Percentiles rank a stretch among this genome's conserved stretches.
Conservation (phyloP, 1,284 basidiomycete species). For the Athelia sp. region DNA sequence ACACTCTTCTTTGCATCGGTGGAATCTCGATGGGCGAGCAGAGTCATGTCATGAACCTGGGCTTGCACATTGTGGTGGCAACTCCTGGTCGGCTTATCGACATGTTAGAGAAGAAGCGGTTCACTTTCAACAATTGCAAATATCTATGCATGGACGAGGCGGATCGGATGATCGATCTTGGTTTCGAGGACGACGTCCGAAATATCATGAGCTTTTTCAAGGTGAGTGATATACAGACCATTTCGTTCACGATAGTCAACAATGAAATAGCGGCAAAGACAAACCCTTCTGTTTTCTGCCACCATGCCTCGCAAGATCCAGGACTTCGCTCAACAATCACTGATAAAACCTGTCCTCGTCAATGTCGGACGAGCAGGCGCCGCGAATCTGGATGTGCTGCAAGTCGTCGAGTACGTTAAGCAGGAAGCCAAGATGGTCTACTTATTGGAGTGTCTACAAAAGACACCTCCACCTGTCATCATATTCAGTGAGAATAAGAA, state of each 20-base stretch:
- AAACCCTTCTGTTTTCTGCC: slow-evolving; percentile 95
- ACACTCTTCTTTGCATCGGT: slow-evolving; percentile 91
- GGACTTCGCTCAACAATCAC: slow-evolving; percentile 94
- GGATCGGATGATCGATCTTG: slow-evolving; percentile 98
- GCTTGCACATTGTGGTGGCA: slow-evolving; percentile 94
- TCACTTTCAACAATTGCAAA: slow-evolving; percentile 90
- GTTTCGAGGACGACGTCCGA: slow-evolving; percentile 97
- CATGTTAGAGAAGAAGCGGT: slow-evolving; percentile 92
- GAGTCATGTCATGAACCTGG: slow-evolving; percentile 82
- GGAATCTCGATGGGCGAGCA: slow-evolving; percentile 99
- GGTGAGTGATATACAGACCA: slow-evolving; percentile 34
- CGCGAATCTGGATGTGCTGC: slow-evolving; percentile 94
- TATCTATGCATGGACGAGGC: slow-evolving; percentile 99
- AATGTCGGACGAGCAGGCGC: slow-evolving; percentile 98
- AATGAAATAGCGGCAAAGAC: slow-evolving; percentile 78
- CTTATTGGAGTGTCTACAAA: slow-evolving; percentile 94
- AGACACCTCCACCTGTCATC: slow-evolving; percentile 97
- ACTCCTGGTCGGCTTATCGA: slow-evolving; percentile 96
- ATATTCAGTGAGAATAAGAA: slow-evolving; percentile 99
- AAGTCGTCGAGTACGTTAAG: slow-evolving; percentile 98
- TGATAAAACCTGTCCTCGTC: slow-evolving; percentile 90
- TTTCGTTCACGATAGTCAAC: slow-evolving; percentile 8
- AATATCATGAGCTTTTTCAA: slow-evolving; percentile 99
- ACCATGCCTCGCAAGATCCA: slow-evolving; percentile 99
- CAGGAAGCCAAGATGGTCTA: slow-evolving; percentile 99